Evolutionary conservation across 768 basidiomycete genomes (phyloP).

Genomic region (Boletus pseudopeckii): DNA sequence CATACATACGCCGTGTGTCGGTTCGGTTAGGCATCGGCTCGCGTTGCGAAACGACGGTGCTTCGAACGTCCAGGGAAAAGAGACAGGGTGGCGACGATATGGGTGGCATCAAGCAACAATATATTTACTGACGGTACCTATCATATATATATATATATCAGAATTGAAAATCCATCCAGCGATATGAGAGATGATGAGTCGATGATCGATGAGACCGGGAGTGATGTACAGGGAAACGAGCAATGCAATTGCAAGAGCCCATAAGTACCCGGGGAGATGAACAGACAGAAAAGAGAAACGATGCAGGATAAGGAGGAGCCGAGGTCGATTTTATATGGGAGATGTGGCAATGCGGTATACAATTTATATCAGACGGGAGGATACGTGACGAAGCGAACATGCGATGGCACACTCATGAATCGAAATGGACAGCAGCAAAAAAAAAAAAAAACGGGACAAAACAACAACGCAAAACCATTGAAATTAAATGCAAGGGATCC

Average conservation of each 20-base stretch:
- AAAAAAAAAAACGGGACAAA: neutral
- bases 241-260: neutral
- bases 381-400: conserved; percentile 8
- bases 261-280: neutral
- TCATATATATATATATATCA: conserved; percentile 20
- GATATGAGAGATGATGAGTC: neutral
- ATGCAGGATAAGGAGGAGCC: neutral
- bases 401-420: conserved; percentile 10
- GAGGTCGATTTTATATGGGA: conserved; percentile 12
- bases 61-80: neutral
- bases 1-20: neutral
- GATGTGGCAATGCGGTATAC: conserved; percentile 28
- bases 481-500: conserved; percentile 24
- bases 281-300: neutral
- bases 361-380: conserved; percentile 16
- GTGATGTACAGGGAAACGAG: neutral
- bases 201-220: neutral
- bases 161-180: conserved; percentile 6
- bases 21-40: conserved; percentile 1
- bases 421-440: conserved; percentile 15
- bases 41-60: neutral
- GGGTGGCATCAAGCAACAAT: conserved; percentile 30
- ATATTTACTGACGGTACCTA: conserved; percentile 20
- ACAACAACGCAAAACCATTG: conserved; percentile 10
- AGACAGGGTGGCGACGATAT: conserved; percentile 3